Evolutionary conservation across 495 filamentous ascomycete genomes (phyloP), one percentile per base, ranked within the genome.

Genomic region (Stereocaulon alpinum): DNA sequence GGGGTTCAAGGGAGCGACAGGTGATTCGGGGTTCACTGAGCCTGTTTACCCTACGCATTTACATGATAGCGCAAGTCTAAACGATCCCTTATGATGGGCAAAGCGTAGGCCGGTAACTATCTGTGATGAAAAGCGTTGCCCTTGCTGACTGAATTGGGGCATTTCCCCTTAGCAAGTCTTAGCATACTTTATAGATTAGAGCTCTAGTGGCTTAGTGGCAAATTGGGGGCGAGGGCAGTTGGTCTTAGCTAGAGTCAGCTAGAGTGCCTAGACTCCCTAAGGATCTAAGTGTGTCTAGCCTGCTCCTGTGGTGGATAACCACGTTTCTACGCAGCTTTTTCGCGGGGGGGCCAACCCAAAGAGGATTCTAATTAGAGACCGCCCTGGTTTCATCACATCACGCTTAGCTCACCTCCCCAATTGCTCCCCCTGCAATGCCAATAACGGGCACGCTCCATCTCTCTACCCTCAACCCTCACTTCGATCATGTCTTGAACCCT

Each of bases 301-400:
- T 3, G 24, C 44, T 40, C 48, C 58, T 60, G 50, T 60, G 58
- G 50, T 55, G 40, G 45, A 51, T 30, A 49, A 49, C 59, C 59
- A 61, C 59, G 59, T 61, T 61, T 61, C 54, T n/a, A 42, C 55
- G 30, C 48, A 29, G 40, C 42, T 45, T 32, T 43, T 60, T 41
- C 50, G 59, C 59, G 59, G 59, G 52, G n/a, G 34, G 59, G 49
- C 12, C 22, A 17, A 11, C 52, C 59, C 50, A 55, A 54, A 54
- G 12, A 41, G 18, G 50, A 61, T 42, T 61, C 51, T 41, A 47
- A 56, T 56, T 61, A 56, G 59, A 45, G 56, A 51, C 45, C 56
- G 56, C 56, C 56, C 41, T 40, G 34, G 61, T 63, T 63, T 63
- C 61, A 63, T 62, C 60, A 62, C 60, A 52, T 52, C 55, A 45